Base-by-base conservation (phyloP, 768 basidiomycete genomes). In the Holtermanniella nyarrowii region DNA sequence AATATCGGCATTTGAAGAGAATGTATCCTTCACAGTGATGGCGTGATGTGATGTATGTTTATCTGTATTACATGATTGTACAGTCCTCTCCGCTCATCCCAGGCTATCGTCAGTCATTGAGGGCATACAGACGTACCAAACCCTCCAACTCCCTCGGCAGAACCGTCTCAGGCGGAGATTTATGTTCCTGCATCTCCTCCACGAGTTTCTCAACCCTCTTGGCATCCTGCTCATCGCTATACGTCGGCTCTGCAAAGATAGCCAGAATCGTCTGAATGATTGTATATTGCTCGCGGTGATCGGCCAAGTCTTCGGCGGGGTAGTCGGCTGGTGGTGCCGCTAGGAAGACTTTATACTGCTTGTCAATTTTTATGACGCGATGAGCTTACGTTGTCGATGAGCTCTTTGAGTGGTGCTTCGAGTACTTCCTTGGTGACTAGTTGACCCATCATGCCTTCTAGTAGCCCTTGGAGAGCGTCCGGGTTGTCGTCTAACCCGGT, bases 371-470 rank as follows among this genome's bases (percentile, higher is more conserved):
- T 47, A 20, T 31, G 44, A 25, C 41, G 41, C 23, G 49, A 42
- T 18, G 25, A 31, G 46, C 7, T 20, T 42, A 72, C 71, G 58
- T 73, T 73, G 10, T 60, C 57, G 7, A 57, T 59, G 20, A 73
- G 47, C 47, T 73, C 72, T 13, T 55, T 49, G 61, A 73, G 62
- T 1, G 72, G 72, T 44, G 70, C 70, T 48, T 71, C 66, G 43
- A 73, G 45, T 1, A 73, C 69, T 49, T 73, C 72, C 49, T 55
- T 60, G 26, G 58, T 70, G 69, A 73, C 71, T 40, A 73, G 57
- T 42, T 68, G 64, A 24, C 55, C 61, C 72, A 73, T 73, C 72
- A 73, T 72, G 23, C 69, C 69, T 54, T 73, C 72, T 45, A 73
- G 54, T 40, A 73, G 43, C 11, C 62, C 66, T n/a, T 56, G 61